Conservation (phyloP, 768 basidiomycete species). For the Mrakia frigida region DNA sequence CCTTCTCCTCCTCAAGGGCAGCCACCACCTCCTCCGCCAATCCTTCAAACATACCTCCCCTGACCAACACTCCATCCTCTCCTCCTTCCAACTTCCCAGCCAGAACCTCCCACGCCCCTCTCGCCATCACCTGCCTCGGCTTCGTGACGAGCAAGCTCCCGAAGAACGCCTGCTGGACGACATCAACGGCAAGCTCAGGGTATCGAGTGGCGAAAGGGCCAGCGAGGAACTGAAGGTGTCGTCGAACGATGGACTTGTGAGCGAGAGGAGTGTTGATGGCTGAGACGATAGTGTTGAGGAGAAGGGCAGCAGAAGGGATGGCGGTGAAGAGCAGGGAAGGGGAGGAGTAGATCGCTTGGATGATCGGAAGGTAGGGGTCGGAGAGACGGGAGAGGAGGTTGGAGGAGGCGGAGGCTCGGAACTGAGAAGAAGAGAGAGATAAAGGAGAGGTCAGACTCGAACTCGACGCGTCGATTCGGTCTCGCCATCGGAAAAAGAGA, state of each 20-base stretch:
- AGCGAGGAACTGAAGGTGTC: slow-evolving; percentile 27
- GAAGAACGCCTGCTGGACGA: slow-evolving; percentile 52
- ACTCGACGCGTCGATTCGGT: background rate
- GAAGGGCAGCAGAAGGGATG: slow-evolving; percentile 32
- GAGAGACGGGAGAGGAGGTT: slow-evolving; percentile 65
- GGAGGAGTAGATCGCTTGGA: slow-evolving; percentile 62
- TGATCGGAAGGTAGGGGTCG: slow-evolving; percentile 58
- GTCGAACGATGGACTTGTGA: slow-evolving; percentile 25
- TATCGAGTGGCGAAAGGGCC: slow-evolving; percentile 24
- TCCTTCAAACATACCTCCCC: slow-evolving; percentile 31
- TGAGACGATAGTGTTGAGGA: slow-evolving; percentile 37
- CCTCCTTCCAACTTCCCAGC: background rate
- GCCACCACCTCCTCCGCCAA: slow-evolving; percentile 33
- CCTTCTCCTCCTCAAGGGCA: slow-evolving; percentile 42
- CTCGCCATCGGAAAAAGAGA: background rate
- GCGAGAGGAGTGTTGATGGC: slow-evolving; percentile 7
- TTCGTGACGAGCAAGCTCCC: slow-evolving; percentile 72
- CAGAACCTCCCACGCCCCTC: slow-evolving; percentile 68
- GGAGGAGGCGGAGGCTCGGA: slow-evolving; percentile 49
- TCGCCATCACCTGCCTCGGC: slow-evolving; percentile 59
- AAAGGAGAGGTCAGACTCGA: background rate
- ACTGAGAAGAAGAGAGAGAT: background rate
- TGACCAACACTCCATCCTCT: slow-evolving; percentile 40
- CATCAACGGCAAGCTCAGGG: slow-evolving; percentile 18
- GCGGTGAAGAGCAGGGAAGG: slow-evolving; percentile 50